phyloP scores from a whole-genome alignment of 2,329 filamentous ascomycete species.

The Epichloe gansuensis region DNA sequence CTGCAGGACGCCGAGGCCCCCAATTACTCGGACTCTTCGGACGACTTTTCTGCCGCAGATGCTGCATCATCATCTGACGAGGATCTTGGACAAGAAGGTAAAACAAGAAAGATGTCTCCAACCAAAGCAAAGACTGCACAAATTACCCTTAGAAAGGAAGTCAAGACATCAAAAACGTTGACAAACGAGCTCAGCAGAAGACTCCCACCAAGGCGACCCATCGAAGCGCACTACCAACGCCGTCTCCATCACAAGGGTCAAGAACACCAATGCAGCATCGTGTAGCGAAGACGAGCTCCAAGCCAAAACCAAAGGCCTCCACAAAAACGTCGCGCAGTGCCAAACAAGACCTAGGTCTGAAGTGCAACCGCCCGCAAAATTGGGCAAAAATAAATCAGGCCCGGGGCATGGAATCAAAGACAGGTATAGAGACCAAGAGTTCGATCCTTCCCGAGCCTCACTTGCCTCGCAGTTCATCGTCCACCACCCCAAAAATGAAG shows the following conservation, averaged over 20 bases:
- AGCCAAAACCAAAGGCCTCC: neutral
- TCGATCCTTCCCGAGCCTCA: neutral
- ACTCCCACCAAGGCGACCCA: neutral
- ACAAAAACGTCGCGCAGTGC: neutral
- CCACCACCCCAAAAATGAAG: too few species aligned
- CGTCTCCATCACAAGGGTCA: neutral
- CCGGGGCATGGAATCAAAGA: neutral
- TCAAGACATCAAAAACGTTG: conserved; percentile 18
- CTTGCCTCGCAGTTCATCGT: neutral
- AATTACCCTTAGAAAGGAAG: conserved; percentile 15
- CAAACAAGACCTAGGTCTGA: neutral
- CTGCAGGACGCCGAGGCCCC: conserved; percentile 15
- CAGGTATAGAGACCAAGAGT: neutral
- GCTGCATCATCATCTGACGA: conserved; percentile 20
- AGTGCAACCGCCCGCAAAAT: neutral
- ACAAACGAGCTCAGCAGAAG: conserved; percentile 14
- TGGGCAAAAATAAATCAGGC: neutral
- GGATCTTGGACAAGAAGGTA: conserved; percentile 20
- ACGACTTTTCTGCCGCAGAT: conserved; percentile 22
- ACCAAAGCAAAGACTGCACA: conserved; percentile 12
- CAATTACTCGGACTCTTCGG: conserved; percentile 21
- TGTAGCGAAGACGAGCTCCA: neutral
- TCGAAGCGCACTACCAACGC: neutral
- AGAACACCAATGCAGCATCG: neutral
- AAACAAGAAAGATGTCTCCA: conserved; percentile 18